Evolutionary conservation across 768 basidiomycete species (phyloP).

Genomic region (Trametes punicea): DNA sequence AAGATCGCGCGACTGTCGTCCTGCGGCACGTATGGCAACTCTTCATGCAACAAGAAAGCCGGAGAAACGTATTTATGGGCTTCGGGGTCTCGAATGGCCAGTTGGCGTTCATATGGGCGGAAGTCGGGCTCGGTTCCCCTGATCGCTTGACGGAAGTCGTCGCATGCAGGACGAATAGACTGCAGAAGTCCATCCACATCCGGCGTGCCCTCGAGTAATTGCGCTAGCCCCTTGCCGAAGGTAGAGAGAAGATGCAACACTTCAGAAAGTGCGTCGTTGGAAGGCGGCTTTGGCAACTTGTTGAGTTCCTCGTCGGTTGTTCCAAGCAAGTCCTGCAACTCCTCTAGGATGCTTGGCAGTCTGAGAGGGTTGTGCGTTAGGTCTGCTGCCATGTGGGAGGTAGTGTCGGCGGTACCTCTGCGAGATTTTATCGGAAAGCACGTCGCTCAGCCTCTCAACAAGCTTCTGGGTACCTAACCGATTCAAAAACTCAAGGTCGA

Average conservation of each 20-base stretch:
- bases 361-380: conserved; percentile 33
- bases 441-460: conserved; percentile 52
- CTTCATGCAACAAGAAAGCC: conserved; percentile 24
- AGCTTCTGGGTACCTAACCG: conserved; percentile 57
- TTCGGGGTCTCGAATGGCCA: background rate
- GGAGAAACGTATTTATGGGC: background rate
- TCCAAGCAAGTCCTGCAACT: conserved; percentile 46
- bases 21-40: background rate
- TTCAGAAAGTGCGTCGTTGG: conserved; percentile 54
- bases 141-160: conserved; percentile 46
- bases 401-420: conserved; percentile 39
- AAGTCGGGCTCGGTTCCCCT: conserved; percentile 56
- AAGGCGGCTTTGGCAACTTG: conserved; percentile 48
- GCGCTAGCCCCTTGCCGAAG: conserved; percentile 45
- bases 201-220: conserved; percentile 51
- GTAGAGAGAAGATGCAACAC: conserved; percentile 44
- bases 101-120: conserved; percentile 38
- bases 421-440: conserved; percentile 60
- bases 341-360: conserved; percentile 59
- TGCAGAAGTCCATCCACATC: conserved; percentile 53
- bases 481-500: conserved; percentile 47
- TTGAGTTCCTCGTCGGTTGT: conserved; percentile 34
- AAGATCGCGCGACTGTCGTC: conserved; percentile 34
- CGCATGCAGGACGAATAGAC: conserved; percentile 46
- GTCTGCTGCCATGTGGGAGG: background rate